Evolutionary conservation across 768 basidiomycete species (phyloP).

Genomic region (Lactarius vividus): DNA sequence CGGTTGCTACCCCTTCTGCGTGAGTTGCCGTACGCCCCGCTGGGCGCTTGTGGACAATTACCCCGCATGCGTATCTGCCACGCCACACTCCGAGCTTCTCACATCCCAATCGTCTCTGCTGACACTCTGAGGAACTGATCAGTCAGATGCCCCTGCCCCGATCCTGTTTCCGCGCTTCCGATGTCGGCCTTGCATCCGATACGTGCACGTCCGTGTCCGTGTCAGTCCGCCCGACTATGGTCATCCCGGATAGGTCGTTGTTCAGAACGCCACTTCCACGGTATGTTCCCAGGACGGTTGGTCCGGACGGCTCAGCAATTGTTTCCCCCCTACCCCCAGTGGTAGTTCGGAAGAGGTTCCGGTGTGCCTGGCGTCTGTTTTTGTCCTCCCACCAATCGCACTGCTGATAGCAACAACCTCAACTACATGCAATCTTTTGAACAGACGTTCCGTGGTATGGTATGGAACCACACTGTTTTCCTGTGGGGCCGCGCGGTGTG

Average conservation of each 20-base stretch:
- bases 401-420: background rate
- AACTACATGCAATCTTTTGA: background rate
- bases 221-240: background rate
- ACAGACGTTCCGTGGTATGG: background rate
- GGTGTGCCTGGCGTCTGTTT: background rate
- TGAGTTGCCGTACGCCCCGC: slow-evolving; percentile 17
- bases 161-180: slow-evolving; percentile 1
- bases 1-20: slow-evolving; percentile 10
- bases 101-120: slow-evolving; percentile 18
- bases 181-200: slow-evolving; percentile 16
- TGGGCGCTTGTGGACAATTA: slow-evolving; percentile 16
- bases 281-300: background rate
- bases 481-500: background rate
- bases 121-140: slow-evolving; percentile 5
- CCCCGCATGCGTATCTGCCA: slow-evolving; percentile 22
- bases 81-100: slow-evolving; percentile 25
- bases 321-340: background rate
- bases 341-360: background rate
- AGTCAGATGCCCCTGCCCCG: slow-evolving; percentile 19
- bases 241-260: slow-evolving; percentile 1
- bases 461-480: background rate
- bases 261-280: background rate
- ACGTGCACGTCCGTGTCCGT: background rate
- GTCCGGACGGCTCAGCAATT: background rate
- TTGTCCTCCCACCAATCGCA: background rate